phyloP scores from a whole-genome alignment of 305 asterid species.

The Fraxinus greggii region DNA sequence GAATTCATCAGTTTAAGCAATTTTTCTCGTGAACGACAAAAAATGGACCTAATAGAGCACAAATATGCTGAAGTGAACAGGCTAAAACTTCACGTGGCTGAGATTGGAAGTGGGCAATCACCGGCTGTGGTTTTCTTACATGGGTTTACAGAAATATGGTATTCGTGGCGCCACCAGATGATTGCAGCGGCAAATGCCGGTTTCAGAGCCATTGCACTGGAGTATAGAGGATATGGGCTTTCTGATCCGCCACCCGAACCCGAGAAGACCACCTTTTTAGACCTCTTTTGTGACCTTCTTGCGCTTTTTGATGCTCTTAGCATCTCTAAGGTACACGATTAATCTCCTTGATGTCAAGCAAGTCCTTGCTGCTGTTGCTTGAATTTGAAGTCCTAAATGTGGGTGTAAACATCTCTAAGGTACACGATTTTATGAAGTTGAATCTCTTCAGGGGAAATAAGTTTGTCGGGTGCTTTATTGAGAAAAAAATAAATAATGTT shows the following conservation, averaged over 20 bases:
- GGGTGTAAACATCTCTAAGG: neutral
- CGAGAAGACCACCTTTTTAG: no score
- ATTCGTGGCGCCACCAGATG: constrained; percentile 82
- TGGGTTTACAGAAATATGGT: constrained; percentile 86
- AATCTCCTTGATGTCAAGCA: neutral
- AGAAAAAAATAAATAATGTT: no score
- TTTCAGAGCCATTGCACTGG: constrained; percentile 61
- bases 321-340: constrained; percentile 41
- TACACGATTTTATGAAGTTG: no score
- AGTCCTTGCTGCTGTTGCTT: neutral
- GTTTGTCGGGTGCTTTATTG: no score
- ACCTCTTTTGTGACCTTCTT: no score
- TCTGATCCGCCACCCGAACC: constrained; percentile 19
- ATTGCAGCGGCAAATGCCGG: constrained; percentile 59
- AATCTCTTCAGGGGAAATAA: no score
- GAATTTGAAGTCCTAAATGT: neutral
- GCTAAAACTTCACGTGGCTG: constrained; percentile 47
- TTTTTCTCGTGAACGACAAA: constrained; percentile 21
- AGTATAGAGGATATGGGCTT: constrained; percentile 72
- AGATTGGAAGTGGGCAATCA: constrained; percentile 32
- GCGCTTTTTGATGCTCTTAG: no score
- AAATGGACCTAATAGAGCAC: constrained; percentile 55
- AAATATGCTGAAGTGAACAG: constrained; percentile 39
- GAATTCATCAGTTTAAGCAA: neutral
- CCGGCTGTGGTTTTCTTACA: constrained; percentile 64